Percentiles rank a stretch among this genome's conserved stretches.
These are phyloP conservation scores for Flagelloscypha sp. DNA, from an alignment of 768 basidiomycete genomes.

Conservation along the genomic window DNA sequence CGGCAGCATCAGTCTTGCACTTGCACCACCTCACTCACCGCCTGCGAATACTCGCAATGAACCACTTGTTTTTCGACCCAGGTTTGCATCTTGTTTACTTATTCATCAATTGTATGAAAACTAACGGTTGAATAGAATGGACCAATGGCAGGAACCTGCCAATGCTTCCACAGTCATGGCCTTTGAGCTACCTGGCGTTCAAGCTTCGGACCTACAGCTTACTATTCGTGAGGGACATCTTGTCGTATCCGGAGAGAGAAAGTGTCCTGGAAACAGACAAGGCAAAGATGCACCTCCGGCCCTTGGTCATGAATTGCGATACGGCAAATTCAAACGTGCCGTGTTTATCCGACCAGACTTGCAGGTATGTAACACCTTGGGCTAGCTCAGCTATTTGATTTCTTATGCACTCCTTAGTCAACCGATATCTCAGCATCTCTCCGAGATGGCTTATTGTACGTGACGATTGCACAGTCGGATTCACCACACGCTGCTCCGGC, in stretches of 20 bases:
- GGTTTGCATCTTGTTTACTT: too few relatives aligned
- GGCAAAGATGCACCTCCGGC: constrained; percentile 3
- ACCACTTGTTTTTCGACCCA: too few relatives aligned
- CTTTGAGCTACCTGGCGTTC: constrained; percentile 40
- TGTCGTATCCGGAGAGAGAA: constrained; percentile 26
- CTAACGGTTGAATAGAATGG: too few relatives aligned
- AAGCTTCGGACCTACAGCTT: constrained; percentile 25
- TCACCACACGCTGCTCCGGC: constrained; percentile 1
- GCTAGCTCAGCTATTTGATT: neutral
- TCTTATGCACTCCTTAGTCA: constrained; percentile 2
- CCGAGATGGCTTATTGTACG: constrained; percentile 10
- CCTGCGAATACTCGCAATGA: too few relatives aligned
- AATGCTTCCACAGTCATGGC: too few relatives aligned
- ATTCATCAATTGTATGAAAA: too few relatives aligned
- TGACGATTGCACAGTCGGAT: constrained; percentile 8
- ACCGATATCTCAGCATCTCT: neutral
- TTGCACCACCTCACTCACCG: too few relatives aligned
- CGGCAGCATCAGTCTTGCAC: too few relatives aligned
- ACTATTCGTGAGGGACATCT: constrained; percentile 26
- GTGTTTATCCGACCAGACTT: constrained; percentile 29
- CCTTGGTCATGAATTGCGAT: constrained; percentile 32
- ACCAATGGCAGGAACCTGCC: too few relatives aligned
- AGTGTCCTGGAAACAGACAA: constrained; percentile 7
- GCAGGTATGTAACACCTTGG: constrained; percentile 21
- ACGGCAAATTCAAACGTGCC: constrained; percentile 32